Conservation (phyloP, 441 rosid species). For the Brassica hybrid region DNA sequence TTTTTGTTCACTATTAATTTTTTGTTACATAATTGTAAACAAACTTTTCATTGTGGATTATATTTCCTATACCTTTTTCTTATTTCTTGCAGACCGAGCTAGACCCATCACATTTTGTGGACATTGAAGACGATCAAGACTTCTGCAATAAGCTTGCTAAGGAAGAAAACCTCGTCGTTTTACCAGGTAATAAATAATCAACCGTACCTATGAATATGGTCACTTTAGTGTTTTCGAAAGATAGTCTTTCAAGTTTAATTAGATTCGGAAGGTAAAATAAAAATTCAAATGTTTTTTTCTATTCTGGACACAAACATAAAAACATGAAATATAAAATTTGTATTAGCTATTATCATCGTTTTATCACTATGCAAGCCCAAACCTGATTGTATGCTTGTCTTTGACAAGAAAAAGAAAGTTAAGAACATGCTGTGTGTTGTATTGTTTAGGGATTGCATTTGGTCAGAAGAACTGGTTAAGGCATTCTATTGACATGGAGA, state of each 20-base stretch:
- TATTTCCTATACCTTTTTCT: no score
- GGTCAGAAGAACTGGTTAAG: conserved; percentile 37
- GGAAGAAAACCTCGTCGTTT: conserved; percentile 50
- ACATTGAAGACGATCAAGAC: conserved; percentile 47
- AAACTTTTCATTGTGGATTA: no score
- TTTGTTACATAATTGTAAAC: no score
- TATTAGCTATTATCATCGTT: neutral
- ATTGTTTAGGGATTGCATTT: conserved; percentile 33
- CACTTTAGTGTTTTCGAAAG: neutral
- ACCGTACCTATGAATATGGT: neutral
- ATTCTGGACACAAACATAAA: neutral
- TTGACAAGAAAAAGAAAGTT: neutral
- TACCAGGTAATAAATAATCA: conserved; percentile 40
- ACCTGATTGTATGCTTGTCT: neutral
- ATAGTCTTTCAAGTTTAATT: neutral
- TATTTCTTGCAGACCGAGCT: conserved; percentile 43
- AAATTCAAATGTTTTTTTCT: no score
- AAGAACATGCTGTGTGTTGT: neutral
- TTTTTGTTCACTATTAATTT: no score
- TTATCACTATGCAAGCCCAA: neutral
- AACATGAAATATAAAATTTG: neutral
- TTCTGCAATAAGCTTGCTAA: conserved; percentile 47
- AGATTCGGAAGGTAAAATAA: neutral
- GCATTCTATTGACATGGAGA: conserved; percentile 37
- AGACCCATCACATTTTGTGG: conserved; percentile 37